Conservation (phyloP, 257 asterid genomes). For the Solanum tarijense region DNA sequence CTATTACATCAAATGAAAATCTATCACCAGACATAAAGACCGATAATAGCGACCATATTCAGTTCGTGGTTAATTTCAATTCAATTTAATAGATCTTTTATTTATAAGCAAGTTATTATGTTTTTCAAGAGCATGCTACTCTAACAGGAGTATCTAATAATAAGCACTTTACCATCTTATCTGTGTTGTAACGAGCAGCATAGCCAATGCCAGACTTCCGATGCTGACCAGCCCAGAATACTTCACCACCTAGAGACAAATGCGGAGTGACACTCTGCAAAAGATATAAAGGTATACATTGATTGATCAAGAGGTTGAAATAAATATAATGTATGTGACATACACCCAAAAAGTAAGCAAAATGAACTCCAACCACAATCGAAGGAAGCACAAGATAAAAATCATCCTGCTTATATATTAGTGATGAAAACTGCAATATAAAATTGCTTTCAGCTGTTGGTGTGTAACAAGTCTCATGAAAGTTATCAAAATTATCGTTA, state of each 20-base stretch:
- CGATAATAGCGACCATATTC: neutral
- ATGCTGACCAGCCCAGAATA: constrained; percentile 97
- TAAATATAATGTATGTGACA: neutral
- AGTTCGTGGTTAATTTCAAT: neutral
- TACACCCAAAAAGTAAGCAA: neutral
- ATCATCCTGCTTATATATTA: neutral
- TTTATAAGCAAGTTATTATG: neutral
- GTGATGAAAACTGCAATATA: neutral
- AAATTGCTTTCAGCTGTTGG: neutral
- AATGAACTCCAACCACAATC: neutral
- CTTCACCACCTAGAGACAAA: constrained; percentile 88
- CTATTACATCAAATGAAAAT: neutral
- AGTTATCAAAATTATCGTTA: neutral
- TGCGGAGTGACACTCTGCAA: constrained; percentile 72
- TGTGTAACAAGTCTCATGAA: neutral
- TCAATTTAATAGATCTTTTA: neutral
- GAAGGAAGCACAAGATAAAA: neutral
- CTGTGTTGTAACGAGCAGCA: constrained; percentile 86
- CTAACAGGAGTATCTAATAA: neutral
- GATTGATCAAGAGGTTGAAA: neutral
- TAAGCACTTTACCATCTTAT: constrained; percentile 55
- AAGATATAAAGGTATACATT: neutral
- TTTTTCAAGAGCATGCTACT: neutral
- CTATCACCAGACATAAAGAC: neutral
- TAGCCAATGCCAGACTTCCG: constrained; percentile 89